Evolutionary conservation across 257 asterid species (phyloP), one percentile per base, ranked within the genome.

Genomic region (Solanum neorickii): DNA sequence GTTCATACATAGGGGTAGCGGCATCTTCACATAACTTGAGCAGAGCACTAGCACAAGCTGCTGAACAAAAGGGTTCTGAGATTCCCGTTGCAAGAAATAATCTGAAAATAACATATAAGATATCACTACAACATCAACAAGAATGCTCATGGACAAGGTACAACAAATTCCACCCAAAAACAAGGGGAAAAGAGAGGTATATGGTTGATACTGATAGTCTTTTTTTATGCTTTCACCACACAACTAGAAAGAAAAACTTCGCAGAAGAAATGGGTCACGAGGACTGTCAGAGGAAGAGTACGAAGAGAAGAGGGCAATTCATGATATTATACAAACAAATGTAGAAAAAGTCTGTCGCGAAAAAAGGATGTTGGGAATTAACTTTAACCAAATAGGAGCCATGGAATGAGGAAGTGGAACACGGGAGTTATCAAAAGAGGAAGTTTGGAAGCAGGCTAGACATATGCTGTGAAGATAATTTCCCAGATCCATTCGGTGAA

Each of bases 1-100:
- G 93, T 83, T 93, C 98, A 76, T 90, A 90, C 95, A 96, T 91
- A 86, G 89, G 75, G 21, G 90, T 70, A 88, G 93, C 86, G 74
- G 96, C 94, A 88, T 96, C 99, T 91, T 96, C 99, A 82, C 98
- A 95, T 82, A 94, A 90, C 90, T 95, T 96, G 89, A 94, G 98
- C 86, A 96, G 92, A 69, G 97, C 94, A 88, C 88, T 88, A 69
- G 98, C 95, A 93, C 96, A 96, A 86, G 97, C 92, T 88, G 91
- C 90, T 60, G 98, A 91, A 90, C 98, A 95, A 88, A 92, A 82
- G 86, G 98, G 93, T 87, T 92, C 94, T 27, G 89, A 88, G 87
- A 96, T 92, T 88, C 98, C 98, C 82, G 94, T 85, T 72, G 95
- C 97, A 87, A 95, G 95, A 91, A 94, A 95, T 87, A 93, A 90